phyloP scores from a whole-genome alignment of 2,329 filamentous ascomycete species.

The Paraconiothyrium brasiliense region DNA sequence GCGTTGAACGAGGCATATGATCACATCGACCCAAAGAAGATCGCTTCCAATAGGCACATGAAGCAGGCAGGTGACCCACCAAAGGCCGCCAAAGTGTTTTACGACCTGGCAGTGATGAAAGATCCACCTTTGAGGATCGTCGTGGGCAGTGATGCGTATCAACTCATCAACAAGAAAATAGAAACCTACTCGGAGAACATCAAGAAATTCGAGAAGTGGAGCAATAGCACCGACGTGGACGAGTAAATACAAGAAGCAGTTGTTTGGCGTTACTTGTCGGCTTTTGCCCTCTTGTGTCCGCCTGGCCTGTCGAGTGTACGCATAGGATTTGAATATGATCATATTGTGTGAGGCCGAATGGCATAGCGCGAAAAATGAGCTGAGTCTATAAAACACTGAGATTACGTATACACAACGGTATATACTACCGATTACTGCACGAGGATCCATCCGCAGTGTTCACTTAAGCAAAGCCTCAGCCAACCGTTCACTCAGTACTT shows the following conservation, averaged over 20 bases:
- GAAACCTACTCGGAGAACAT: conserved; percentile 60
- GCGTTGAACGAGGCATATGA: conserved; percentile 55
- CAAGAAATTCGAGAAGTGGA: conserved; percentile 61
- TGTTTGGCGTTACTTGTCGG: not conserved
- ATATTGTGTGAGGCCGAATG: too few relatives aligned
- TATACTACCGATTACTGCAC: too few relatives aligned
- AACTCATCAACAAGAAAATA: conserved; percentile 60
- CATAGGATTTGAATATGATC: not conserved
- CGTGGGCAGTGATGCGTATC: conserved; percentile 64
- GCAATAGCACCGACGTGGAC: conserved; percentile 60
- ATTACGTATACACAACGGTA: too few relatives aligned
- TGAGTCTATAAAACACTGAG: too few relatives aligned
- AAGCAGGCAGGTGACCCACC: conserved; percentile 61
- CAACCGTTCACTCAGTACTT: too few relatives aligned
- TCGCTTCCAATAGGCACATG: conserved; percentile 53
- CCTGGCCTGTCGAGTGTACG: not conserved
- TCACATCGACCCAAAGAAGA: conserved; percentile 56
- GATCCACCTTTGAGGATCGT: conserved; percentile 63
- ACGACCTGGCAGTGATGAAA: conserved; percentile 63
- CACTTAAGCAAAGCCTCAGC: not conserved
- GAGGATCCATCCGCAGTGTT: too few relatives aligned
- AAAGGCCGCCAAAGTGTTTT: conserved; percentile 62
- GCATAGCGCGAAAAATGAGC: too few relatives aligned
- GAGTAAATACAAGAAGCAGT: conserved; percentile 34
- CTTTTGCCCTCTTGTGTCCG: not conserved